A percentile compares a stretch with the other conserved stretches of the same genome.
Conservation (phyloP, 805 yeast species). For the Hanseniaspora lachancei region DNA sequence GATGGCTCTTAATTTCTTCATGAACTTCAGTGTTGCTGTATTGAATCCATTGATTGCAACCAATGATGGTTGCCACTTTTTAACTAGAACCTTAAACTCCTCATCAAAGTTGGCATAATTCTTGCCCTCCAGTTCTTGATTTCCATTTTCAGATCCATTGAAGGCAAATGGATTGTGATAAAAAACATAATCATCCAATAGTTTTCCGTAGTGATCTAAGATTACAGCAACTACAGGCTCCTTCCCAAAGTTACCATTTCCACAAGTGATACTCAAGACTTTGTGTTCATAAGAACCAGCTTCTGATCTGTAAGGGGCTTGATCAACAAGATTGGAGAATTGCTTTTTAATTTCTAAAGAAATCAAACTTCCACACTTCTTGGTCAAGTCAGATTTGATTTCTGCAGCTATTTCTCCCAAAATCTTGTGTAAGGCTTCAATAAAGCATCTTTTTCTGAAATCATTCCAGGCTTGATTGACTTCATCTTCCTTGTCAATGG, state of each 20-base stretch:
- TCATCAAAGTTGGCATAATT: constrained; percentile 48
- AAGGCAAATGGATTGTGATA: constrained; percentile 47
- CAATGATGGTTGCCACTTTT: constrained; percentile 68
- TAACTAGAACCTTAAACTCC: constrained; percentile 47
- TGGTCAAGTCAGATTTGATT: constrained; percentile 69
- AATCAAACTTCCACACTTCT: constrained; percentile 59
- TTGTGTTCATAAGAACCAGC: constrained; percentile 76
- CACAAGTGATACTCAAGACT: constrained; percentile 69
- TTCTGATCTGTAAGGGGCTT: constrained; percentile 82
- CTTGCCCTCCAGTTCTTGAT: constrained; percentile 20
- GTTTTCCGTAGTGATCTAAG: constrained; percentile 67
- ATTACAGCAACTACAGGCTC: constrained; percentile 80
- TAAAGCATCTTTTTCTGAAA: constrained; percentile 54
- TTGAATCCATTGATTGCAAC: constrained; percentile 82
- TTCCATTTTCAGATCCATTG: constrained; percentile 28
- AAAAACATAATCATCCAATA: constrained; percentile 64
- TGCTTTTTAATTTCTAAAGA: constrained; percentile 56
- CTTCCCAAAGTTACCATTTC: constrained; percentile 65
- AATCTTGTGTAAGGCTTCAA: constrained; percentile 52
- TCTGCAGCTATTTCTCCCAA: constrained; percentile 56
- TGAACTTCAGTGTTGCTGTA: constrained; percentile 52
- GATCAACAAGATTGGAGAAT: constrained; percentile 65
- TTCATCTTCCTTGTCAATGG: constrained; percentile 68
- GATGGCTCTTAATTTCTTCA: constrained; percentile 41
- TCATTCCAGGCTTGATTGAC: constrained; percentile 69